These are phyloP conservation scores for Saturnispora halmiae DNA, from an alignment of 805 yeast genomes.

Conservation along the genomic window DNA sequence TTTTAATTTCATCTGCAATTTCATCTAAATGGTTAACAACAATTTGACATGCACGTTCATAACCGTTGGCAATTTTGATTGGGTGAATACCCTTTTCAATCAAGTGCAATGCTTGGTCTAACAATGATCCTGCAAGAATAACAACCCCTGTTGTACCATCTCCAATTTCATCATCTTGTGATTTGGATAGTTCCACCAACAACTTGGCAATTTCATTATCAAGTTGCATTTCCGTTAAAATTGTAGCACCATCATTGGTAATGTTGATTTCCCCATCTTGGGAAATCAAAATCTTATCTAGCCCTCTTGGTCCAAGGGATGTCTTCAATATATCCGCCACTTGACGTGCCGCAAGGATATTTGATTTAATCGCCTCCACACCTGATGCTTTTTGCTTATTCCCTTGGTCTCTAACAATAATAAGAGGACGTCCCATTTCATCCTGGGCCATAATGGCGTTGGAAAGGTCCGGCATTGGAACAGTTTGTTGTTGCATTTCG, in stretches of 20 bases:
- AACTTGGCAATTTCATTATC: constrained; percentile 94
- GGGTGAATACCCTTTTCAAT: constrained; percentile 98
- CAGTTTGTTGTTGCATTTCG: constrained; percentile 20
- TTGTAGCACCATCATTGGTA: constrained; percentile 98
- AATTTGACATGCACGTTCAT: constrained; percentile 90
- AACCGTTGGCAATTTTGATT: constrained; percentile 92
- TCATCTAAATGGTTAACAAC: constrained; percentile 71
- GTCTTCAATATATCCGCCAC: constrained; percentile 89
- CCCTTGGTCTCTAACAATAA: constrained; percentile 79
- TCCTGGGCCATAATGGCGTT: constrained; percentile 99
- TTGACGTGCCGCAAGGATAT: constrained; percentile 89
- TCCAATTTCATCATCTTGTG: constrained; percentile 97
- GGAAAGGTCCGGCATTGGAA: constrained; percentile 81
- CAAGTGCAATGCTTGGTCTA: constrained; percentile 89
- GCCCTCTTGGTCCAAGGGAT: constrained; percentile 95
- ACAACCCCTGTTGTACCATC: constrained; percentile 99
- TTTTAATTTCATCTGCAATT: constrained; percentile 37
- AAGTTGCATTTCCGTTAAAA: constrained; percentile 88
- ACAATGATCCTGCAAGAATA: constrained; percentile 85
- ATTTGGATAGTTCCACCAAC: constrained; percentile 83
- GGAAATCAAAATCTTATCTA: constrained; percentile 88
- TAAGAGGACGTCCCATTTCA: constrained; percentile 98
- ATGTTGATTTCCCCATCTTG: constrained; percentile 98
- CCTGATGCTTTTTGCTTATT: constrained; percentile 55
- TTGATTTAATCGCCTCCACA: constrained; percentile 73